Conservation (phyloP, 495 filamentous ascomycete species). For the Penicillium psychrofluorescens region DNA sequence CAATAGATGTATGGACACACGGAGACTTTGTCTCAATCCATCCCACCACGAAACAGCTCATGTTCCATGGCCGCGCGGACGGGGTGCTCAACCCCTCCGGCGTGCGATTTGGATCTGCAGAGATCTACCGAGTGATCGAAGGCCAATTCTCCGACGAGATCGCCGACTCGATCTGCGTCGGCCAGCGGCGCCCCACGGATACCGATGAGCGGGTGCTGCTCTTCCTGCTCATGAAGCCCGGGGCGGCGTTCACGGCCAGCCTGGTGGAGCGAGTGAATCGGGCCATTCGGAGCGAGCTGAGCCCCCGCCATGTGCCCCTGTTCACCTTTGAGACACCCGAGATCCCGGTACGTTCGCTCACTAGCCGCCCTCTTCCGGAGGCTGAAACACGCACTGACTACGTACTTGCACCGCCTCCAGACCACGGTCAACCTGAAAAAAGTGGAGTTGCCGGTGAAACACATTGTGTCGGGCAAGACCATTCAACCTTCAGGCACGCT, state of each 20-base stretch:
- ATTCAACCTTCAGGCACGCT: conserved; percentile 73
- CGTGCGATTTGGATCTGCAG: conserved; percentile 69
- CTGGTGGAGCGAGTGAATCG: conserved; percentile 47
- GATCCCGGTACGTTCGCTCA: conserved; percentile 59
- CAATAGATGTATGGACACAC: conserved; percentile 64
- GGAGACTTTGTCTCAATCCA: conserved; percentile 71
- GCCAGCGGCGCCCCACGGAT: conserved; percentile 62
- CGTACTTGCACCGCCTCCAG: conserved; percentile 23
- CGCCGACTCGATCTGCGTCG: conserved; percentile 65
- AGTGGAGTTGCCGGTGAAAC: conserved; percentile 78
- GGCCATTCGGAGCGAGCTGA: conserved; percentile 44
- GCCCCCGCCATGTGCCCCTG: no score
- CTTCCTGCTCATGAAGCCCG: conserved; percentile 61
- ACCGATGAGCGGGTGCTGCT: conserved; percentile 68
- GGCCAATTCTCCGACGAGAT: conserved; percentile 52
- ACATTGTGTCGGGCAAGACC: conserved; percentile 67
- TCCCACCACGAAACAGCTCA: conserved; percentile 54
- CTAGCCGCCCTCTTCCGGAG: background rate
- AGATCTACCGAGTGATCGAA: conserved; percentile 72
- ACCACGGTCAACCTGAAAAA: conserved; percentile 81
- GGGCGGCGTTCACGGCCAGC: conserved; percentile 40
- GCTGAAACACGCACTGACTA: no score
- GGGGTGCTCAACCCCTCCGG: conserved; percentile 74
- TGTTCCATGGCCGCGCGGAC: conserved; percentile 68
- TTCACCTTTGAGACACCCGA: conserved; percentile 51